phyloP scores from a whole-genome alignment of 768 basidiomycete genomes.

The Leccinum aurantiacum region DNA sequence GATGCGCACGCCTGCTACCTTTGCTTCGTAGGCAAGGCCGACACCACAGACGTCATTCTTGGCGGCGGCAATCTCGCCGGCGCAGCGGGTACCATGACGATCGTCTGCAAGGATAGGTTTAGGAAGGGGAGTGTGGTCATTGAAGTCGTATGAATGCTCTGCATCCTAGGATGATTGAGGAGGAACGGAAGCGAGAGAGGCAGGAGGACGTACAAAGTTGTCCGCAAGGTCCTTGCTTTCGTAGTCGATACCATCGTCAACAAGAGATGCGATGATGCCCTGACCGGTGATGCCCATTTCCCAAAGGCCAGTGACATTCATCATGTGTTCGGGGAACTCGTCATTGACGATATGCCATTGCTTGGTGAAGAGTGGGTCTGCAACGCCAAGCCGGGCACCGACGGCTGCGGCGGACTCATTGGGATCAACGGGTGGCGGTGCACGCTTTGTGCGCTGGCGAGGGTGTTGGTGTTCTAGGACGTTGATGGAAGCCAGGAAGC shows the following conservation, averaged over 20 bases:
- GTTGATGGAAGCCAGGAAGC: conserved; percentile 55
- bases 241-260: conserved; percentile 96
- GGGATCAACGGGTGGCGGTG: conserved; percentile 58
- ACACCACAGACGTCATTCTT: conserved; percentile 94
- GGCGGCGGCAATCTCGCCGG: conserved; percentile 91
- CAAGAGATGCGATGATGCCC: conserved; percentile 82
- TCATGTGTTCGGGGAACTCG: conserved; percentile 72
- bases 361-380: conserved; percentile 76
- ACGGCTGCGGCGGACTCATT: conserved; percentile 42
- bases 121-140: conserved; percentile 86
- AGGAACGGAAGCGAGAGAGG: not conserved
- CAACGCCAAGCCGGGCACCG: conserved; percentile 62
- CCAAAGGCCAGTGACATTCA: conserved; percentile 96
- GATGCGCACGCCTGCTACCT: conserved; percentile 92
- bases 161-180: conserved; percentile 56
- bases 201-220: conserved; percentile 77
- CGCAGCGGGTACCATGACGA: conserved; percentile 96
- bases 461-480: conserved; percentile 61
- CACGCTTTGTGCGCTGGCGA: conserved; percentile 71
- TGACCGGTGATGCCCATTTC: conserved; percentile 85
- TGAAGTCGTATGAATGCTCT: conserved; percentile 92
- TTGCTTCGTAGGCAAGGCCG: conserved; percentile 89
- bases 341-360: conserved; percentile 98
- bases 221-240: conserved; percentile 79
- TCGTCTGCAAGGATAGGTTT: conserved; percentile 88